Base-by-base conservation (phyloP, 225 moss, liverwort and hornwort species). In the Rhytidiadelphus loreus region DNA sequence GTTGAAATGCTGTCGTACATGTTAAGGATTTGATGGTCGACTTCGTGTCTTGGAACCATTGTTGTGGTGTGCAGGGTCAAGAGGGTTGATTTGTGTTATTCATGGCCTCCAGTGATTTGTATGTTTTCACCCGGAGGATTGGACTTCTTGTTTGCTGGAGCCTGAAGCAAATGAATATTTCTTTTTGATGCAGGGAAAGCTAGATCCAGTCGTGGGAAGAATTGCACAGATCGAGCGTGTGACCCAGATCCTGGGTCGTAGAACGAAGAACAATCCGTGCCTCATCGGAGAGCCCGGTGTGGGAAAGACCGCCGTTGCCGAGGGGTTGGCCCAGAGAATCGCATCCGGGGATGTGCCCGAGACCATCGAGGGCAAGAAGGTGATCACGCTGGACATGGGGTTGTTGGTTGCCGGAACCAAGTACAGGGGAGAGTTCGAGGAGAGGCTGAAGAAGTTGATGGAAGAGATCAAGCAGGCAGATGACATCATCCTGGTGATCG, bases 381-480 rank as follows among this genome's bases (percentile, higher is more conserved):
- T 97, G 80, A 94, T 97, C 77, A 97, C 97, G 19, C 89, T 97
- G 52, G 97, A 97, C 86, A 97, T 97, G 97, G 97, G 97, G 81
- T 91, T 97, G 66, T 91, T 97, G 87, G 97, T 97, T 41, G 97
- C 97, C 16, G 97, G 97, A 65, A 97, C 97, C 4, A 97, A 97
- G 90, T 97, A 97, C 76, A 93, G 97, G 84, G 97, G 97, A 90
- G 97, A 97, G 87, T 97, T 97, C 72, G 97, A 97, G 89, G 97
- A 97, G 87, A 97, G 97, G 90, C 78, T 97, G 90, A 97, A 97
- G 93, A 97, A 97, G 85, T 84, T 97, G 80, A 97, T 97, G 97
- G 97, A 97, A 88, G 97, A 97, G 85, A 97, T 97, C 32, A 97
- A 96, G 90, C 97, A 97, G 83, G 97, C 97, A 20, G 97, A 97